A percentile compares a stretch with the other conserved stretches of the same genome.
Evolutionary conservation across 2,329 filamentous ascomycete species (phyloP).

Genomic region (Aspergillus transmontanensis): DNA sequence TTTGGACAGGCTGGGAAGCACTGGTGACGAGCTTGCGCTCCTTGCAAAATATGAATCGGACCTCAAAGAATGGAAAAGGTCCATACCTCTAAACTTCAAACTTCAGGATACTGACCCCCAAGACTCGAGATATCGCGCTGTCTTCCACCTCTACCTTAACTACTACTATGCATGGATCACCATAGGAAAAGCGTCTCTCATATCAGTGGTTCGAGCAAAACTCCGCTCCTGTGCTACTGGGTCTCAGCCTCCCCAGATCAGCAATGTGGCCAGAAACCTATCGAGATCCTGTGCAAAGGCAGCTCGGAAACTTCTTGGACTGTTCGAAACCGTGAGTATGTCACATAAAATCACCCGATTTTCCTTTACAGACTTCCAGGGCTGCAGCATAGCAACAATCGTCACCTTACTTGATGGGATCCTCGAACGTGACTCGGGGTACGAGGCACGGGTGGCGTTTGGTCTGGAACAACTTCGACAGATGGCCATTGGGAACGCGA

Average conservation of each 20-base stretch:
- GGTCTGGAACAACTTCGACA: neutral
- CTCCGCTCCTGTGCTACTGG: neutral
- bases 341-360: neutral
- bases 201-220: neutral
- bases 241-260: neutral
- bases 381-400: neutral
- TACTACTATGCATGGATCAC: neutral
- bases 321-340: neutral
- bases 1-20: neutral
- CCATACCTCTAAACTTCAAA: neutral
- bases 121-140: neutral
- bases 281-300: neutral
- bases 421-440: neutral
- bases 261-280: neutral
- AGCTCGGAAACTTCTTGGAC: neutral
- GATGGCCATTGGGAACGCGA: neutral
- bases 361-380: neutral
- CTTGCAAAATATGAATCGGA: neutral
- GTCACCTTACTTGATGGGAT: neutral
- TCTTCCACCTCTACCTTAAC: neutral
- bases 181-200: neutral
- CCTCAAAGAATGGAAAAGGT: neutral
- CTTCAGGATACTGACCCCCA: neutral
- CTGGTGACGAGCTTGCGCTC: neutral
- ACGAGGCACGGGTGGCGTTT: neutral